A percentile compares a stretch with the other conserved stretches of the same genome.
Evolutionary conservation across 2,329 filamentous ascomycete species (phyloP).

Genomic region (Trichoderma citrinoviride): DNA sequence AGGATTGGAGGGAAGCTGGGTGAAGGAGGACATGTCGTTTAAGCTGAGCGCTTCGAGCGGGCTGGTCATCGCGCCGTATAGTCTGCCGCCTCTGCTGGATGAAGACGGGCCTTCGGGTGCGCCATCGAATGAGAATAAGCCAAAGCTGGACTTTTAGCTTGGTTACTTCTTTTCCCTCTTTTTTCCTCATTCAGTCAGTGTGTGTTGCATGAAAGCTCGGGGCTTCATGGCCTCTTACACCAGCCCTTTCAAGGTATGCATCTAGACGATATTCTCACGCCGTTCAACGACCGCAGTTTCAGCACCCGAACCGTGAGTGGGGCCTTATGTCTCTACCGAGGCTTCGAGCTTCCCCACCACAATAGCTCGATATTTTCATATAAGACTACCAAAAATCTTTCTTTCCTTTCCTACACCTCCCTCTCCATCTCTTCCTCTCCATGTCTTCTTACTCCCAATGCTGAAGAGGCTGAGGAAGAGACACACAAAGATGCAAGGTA

Average conservation of each 20-base stretch:
- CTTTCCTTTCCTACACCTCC: conserved; percentile 16
- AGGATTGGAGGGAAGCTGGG: conserved; percentile 63
- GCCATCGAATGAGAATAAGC: conserved; percentile 54
- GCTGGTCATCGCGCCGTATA: conserved; percentile 83
- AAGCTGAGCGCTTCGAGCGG: conserved; percentile 76
- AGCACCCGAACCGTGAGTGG: too few species aligned
- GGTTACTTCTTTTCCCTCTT: neutral
- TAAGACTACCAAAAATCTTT: conserved; percentile 23
- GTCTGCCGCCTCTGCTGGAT: conserved; percentile 80
- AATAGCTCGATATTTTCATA: conserved; percentile 27
- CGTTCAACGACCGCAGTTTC: too few species aligned
- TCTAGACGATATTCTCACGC: neutral
- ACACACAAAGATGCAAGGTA: conserved; percentile 17
- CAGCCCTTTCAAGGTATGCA: neutral
- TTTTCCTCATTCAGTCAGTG: neutral
- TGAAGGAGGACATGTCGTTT: conserved; percentile 86
- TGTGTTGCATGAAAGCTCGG: neutral
- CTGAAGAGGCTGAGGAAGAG: neutral
- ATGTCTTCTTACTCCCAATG: neutral
- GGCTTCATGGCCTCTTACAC: neutral
- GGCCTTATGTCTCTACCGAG: conserved; percentile 24
- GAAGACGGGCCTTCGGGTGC: conserved; percentile 52
- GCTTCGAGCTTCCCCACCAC: conserved; percentile 8
- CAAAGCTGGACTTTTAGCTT: conserved; percentile 67
- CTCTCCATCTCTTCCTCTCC: conserved; percentile 21